Evolutionary conservation across 441 rosid species (phyloP).

Genomic region (Monsonia emarginata): DNA sequence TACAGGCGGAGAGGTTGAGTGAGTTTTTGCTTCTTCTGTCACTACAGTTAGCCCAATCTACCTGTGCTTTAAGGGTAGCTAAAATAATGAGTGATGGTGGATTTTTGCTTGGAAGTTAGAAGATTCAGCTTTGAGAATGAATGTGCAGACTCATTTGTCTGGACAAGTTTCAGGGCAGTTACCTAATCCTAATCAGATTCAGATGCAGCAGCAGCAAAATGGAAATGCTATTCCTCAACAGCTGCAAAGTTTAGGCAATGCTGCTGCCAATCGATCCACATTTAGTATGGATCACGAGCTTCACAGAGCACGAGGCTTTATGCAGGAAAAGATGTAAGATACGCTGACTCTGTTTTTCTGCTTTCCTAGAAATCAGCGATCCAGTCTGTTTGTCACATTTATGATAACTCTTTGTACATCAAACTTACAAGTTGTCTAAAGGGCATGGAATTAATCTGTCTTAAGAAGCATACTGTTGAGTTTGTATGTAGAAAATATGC

Average conservation of each 20-base stretch:
- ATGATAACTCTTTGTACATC: not conserved
- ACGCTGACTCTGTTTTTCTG: not conserved
- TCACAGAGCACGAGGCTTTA: slow-evolving; percentile 31
- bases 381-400: not conserved
- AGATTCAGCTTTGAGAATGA: slow-evolving; percentile 37
- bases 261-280: slow-evolving; percentile 20
- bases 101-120: not conserved
- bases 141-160: slow-evolving; percentile 74
- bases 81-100: not conserved
- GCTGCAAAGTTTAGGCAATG: slow-evolving; percentile 52
- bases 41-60: no score
- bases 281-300: slow-evolving; percentile 34
- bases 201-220: slow-evolving; percentile 57
- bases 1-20: not conserved
- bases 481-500: not conserved
- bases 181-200: slow-evolving; percentile 63
- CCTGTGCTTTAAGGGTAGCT: not conserved
- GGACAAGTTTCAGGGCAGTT: slow-evolving; percentile 74
- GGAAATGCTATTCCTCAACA: slow-evolving; percentile 52
- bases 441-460: not conserved
- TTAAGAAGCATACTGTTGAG: not conserved
- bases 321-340: slow-evolving; percentile 63
- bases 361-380: not conserved
- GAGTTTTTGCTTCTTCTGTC: not conserved
- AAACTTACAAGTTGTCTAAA: no score